Base-by-base conservation (phyloP, 768 basidiomycete species). In the Suillus clintonianus region DNA sequence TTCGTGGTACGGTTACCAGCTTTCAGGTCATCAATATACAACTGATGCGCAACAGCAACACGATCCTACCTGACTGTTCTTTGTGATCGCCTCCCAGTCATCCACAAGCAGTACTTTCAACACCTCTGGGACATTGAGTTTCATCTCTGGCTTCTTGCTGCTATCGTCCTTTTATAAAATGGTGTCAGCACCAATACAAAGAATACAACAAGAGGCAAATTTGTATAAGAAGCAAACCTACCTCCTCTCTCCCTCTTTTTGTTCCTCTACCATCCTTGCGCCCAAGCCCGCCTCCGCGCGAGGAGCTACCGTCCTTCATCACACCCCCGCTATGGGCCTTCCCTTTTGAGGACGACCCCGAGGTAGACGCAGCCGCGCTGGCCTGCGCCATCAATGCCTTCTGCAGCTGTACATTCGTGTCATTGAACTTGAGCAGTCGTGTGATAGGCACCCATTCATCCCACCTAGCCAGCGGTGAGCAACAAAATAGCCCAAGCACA, bases 41-140 rank as follows among this genome's bases (percentile, higher is more conserved):
- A 51, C n/a, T 13, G 48, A 43, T 27, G 30, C 17, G 56, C 24
- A 22, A 45, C 57, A 43, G 58, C 41, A 50, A 24, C 19, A 19
- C 27, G 30, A 65, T 70, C 77, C 32, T 63, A 91, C 97, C 85
- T 95, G 92, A 68, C 89, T 88, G 73, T 95, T 92, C 80, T 97
- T 98, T 60, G 97, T 99, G 43, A 99, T 89, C 5, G 89, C 87
- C 77, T 99, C 97, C 97, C 97, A 99, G 69, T 99, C 97, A 71
- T 99, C 95, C 2, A 99, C 95, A 42, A 99, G 82, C 54, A 91
- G 83, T 36, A 88, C 84, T 75, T 97, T 98, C 65, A 99, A 83
- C n/a, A 85, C 75, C 69, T 98, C 97, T 0, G 97, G 97, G 5
- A 97, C 89, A 63, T 82, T 85, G 57, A 99, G 82, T 78, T 93